Percentiles rank a stretch among this genome's conserved stretches.
phyloP scores from a whole-genome alignment of 768 basidiomycete species.

The Naematelia aurantialba region DNA sequence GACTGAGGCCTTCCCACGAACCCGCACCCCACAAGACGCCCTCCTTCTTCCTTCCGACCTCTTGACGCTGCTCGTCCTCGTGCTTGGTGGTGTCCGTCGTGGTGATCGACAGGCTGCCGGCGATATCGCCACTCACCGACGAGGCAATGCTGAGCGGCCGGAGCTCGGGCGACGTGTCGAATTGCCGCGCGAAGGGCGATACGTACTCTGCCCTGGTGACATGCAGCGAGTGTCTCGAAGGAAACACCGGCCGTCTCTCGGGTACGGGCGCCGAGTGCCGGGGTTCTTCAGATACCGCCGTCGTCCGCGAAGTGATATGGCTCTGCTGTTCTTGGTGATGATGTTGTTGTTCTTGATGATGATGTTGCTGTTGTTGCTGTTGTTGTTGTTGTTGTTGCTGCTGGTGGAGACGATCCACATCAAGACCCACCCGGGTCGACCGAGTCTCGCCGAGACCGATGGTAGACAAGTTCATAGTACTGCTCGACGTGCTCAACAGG shows the following conservation, averaged over 20 bases:
- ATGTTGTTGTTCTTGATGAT: too few relatives aligned
- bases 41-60: constrained; percentile 47
- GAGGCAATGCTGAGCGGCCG: background rate
- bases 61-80: constrained; percentile 39
- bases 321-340: too few relatives aligned
- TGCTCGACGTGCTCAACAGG: constrained; percentile 25
- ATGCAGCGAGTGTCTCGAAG: background rate
- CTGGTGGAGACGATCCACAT: background rate
- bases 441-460: background rate
- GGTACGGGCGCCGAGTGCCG: background rate
- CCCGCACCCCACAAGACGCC: constrained; percentile 49
- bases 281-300: background rate
- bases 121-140: background rate
- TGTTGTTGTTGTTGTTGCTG: too few relatives aligned
- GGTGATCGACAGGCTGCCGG: background rate
- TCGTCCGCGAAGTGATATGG: background rate
- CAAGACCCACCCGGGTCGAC: background rate
- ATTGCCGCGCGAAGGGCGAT: background rate
- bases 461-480: background rate
- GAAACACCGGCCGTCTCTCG: background rate
- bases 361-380: too few relatives aligned
- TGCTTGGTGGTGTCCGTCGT: constrained; percentile 25
- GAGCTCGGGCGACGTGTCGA: background rate
- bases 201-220: background rate
- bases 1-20: constrained; percentile 46